phyloP scores from a whole-genome alignment of 2,329 filamentous ascomycete genomes.

The Curvularia sp. region DNA sequence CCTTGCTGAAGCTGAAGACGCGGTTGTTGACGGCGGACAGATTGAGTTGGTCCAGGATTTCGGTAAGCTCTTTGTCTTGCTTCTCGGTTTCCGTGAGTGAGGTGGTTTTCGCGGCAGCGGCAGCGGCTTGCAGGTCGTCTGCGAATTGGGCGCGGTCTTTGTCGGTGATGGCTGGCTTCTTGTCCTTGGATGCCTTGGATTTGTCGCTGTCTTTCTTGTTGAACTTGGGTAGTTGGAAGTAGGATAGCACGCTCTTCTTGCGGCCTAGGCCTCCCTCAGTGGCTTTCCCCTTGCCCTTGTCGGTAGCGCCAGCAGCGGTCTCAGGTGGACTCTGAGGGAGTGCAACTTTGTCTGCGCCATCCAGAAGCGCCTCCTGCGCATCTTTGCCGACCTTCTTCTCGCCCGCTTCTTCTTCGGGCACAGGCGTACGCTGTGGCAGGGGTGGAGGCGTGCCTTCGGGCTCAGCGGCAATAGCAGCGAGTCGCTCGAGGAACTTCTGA shows the following conservation, averaged over 20 bases:
- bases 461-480: slow-evolving; percentile 56
- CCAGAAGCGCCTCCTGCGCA: slow-evolving; percentile 55
- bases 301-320: slow-evolving; percentile 37
- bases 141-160: slow-evolving; percentile 48
- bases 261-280: slow-evolving; percentile 40
- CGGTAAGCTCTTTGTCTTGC: slow-evolving; percentile 75
- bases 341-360: slow-evolving; percentile 57
- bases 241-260: slow-evolving; percentile 50
- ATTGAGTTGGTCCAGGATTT: slow-evolving; percentile 83
- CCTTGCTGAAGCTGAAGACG: slow-evolving; percentile 81
- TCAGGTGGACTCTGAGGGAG: slow-evolving; percentile 58
- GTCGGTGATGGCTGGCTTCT: slow-evolving; percentile 43
- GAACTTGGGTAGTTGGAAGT: slow-evolving; percentile 43
- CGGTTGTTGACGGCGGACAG: slow-evolving; percentile 84
- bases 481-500: slow-evolving; percentile 62
- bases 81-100: slow-evolving; percentile 50
- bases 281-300: slow-evolving; percentile 38
- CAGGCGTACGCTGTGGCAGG: slow-evolving; percentile 47
- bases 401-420: slow-evolving; percentile 44
- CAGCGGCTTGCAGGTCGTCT: slow-evolving; percentile 44
- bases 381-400: slow-evolving; percentile 50
- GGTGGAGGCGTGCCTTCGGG: slow-evolving; percentile 52
- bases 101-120: slow-evolving; percentile 43
- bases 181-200: slow-evolving; percentile 36
- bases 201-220: slow-evolving; percentile 46